phyloP scores from a whole-genome alignment of 2,329 filamentous ascomycete species.

The Xylaria sp. region DNA sequence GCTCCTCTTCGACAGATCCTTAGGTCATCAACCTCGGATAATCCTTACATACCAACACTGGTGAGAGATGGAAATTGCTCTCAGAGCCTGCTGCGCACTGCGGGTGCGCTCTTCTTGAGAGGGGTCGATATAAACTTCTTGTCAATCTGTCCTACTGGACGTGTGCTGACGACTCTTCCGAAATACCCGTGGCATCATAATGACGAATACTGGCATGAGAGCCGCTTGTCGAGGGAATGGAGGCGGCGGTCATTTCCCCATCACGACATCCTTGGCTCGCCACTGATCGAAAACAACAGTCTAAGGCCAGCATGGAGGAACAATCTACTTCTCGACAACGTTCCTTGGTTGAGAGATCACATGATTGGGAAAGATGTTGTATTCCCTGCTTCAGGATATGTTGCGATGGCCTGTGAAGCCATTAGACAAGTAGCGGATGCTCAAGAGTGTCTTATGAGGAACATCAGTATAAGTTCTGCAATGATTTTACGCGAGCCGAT shows the following conservation, averaged over 20 bases:
- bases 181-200: conserved; percentile 35
- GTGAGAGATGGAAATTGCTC: conserved; percentile 22
- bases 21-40: background rate
- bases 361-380: conserved; percentile 46
- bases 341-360: conserved; percentile 54
- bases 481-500: too few relatives aligned
- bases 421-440: conserved; percentile 25
- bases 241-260: conserved; percentile 29
- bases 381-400: conserved; percentile 51
- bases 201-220: conserved; percentile 33
- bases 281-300: conserved; percentile 38
- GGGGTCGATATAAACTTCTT: conserved; percentile 13
- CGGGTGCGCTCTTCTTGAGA: conserved; percentile 27
- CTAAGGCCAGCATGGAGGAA: conserved; percentile 50
- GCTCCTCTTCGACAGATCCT: conserved; percentile 33
- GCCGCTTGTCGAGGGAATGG: conserved; percentile 27
- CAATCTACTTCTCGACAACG: conserved; percentile 44
- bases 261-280: conserved; percentile 41
- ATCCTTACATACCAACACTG: conserved; percentile 25
- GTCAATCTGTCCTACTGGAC: conserved; percentile 20
- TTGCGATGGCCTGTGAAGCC: conserved; percentile 52
- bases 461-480: too few relatives aligned
- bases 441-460: too few relatives aligned
- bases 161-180: conserved; percentile 29
- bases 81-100: conserved; percentile 21